Percentiles rank a stretch among this genome's conserved stretches.
Evolutionary conservation across 495 filamentous ascomycete genomes (phyloP).

Genomic region (Penicillium turbatum): DNA sequence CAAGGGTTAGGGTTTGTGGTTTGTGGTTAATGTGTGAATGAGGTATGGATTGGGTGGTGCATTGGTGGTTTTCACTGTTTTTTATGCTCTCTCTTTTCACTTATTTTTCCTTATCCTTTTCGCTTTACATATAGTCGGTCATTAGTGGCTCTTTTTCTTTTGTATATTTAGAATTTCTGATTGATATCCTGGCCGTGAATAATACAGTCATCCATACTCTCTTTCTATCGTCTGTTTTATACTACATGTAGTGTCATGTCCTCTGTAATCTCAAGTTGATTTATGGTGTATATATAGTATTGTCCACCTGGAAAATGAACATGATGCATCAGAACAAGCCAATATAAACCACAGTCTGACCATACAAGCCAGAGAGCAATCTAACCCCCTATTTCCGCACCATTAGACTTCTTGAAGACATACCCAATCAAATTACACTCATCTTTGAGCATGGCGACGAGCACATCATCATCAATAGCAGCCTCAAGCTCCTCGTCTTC

Average conservation of each 20-base stretch:
- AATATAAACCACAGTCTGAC: background rate
- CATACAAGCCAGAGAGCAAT: background rate
- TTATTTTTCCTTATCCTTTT: conserved; percentile 4
- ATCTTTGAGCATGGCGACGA: conserved; percentile 57
- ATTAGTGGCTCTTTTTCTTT: conserved; percentile 6
- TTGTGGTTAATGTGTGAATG: background rate
- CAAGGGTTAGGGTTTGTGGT: background rate
- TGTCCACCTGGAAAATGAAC: background rate
- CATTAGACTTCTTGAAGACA: conserved; percentile 60
- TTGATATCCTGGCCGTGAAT: conserved; percentile 2
- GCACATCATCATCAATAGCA: conserved; percentile 56
- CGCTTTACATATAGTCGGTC: conserved; percentile 4
- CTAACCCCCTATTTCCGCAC: conserved; percentile 21
- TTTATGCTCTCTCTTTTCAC: background rate
- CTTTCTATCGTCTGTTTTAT: background rate
- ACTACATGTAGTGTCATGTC: background rate
- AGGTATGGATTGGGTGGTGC: conserved; percentile 8
- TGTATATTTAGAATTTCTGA: conserved; percentile 13
- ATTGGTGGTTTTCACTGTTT: conserved; percentile 4
- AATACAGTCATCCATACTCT: background rate
- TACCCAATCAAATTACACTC: conserved; percentile 57
- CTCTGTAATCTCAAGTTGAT: too few relatives aligned
- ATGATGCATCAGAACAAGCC: background rate
- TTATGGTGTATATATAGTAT: background rate
- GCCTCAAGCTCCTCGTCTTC: conserved; percentile 29